A percentile compares a stretch with the other conserved stretches of the same genome.
These are phyloP conservation scores for Aurinia saxatilis DNA, from an alignment of 345 rosid genomes.

Conservation along the genomic window DNA sequence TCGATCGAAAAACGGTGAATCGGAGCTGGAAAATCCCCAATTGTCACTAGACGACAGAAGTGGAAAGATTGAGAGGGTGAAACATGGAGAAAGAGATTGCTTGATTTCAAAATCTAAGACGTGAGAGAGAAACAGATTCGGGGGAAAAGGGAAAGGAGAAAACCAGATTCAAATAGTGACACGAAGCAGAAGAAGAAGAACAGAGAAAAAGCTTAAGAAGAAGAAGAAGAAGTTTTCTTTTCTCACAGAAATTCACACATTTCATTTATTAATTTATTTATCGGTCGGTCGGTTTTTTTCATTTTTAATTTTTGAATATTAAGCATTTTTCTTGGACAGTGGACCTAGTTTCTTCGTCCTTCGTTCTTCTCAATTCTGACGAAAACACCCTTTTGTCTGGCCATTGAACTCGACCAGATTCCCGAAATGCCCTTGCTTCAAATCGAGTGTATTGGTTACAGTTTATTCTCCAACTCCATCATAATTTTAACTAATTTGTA, in stretches of 20 bases:
- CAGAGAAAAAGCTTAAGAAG: conserved; percentile 29
- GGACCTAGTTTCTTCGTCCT: conserved; percentile 9
- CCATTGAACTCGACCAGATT: background rate
- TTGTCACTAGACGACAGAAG: conserved; percentile 27
- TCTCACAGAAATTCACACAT: background rate
- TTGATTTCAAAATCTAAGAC: conserved; percentile 33
- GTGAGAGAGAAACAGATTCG: conserved; percentile 35
- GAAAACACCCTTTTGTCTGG: conserved; percentile 7
- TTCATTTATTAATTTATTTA: background rate
- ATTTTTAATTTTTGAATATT: background rate
- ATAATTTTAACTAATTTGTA: background rate
- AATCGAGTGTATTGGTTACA: conserved; percentile 6
- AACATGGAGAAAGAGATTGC: conserved; percentile 11
- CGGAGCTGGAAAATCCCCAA: conserved; percentile 6
- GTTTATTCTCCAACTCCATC: background rate
- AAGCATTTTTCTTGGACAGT: conserved; percentile 25
- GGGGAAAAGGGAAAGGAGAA: background rate
- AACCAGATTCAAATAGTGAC: conserved; percentile 31
- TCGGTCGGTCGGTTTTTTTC: conserved; percentile 13
- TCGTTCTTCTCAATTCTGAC: conserved; percentile 13
- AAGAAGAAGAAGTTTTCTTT: background rate
- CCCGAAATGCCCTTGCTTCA: background rate
- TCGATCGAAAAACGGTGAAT: conserved; percentile 9
- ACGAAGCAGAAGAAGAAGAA: conserved; percentile 4
- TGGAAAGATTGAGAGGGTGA: conserved; percentile 12